Evolutionary conservation across 2,329 filamentous ascomycete genomes (phyloP).

Genomic region (Blastomyces gilchristii): DNA sequence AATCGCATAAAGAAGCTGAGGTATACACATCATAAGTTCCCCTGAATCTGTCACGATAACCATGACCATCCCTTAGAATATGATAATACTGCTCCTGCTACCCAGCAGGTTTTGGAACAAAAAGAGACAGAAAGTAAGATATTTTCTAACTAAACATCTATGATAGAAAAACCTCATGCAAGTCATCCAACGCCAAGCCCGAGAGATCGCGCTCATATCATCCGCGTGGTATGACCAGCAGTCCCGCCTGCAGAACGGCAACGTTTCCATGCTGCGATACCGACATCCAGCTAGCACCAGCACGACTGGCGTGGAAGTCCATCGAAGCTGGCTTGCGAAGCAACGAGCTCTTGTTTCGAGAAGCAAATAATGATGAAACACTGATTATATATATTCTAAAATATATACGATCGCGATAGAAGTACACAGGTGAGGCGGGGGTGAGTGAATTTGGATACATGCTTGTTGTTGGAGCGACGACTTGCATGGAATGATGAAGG

Average conservation of each 20-base stretch:
- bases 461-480: background rate
- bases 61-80: background rate
- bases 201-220: slow-evolving; percentile 37
- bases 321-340: slow-evolving; percentile 36
- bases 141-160: background rate
- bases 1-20: slow-evolving; percentile 32
- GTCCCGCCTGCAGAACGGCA: slow-evolving; percentile 36
- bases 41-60: background rate
- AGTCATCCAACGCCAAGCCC: slow-evolving; percentile 32
- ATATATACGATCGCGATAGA: background rate
- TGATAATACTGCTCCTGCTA: background rate
- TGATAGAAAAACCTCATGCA: slow-evolving; percentile 33
- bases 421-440: background rate
- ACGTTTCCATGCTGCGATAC: slow-evolving; percentile 33
- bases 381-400: background rate
- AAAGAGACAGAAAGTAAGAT: background rate
- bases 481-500: background rate
- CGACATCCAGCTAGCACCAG: slow-evolving; percentile 25
- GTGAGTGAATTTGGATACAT: background rate
- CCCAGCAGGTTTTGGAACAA: background rate
- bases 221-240: slow-evolving; percentile 41
- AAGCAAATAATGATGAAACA: background rate
- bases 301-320: slow-evolving; percentile 26
- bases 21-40: slow-evolving; percentile 17
- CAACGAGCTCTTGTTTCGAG: slow-evolving; percentile 27